These are phyloP conservation scores for Chondrostereum purpureum DNA, from an alignment of 1,284 basidiomycete species.

Conservation along the genomic window DNA sequence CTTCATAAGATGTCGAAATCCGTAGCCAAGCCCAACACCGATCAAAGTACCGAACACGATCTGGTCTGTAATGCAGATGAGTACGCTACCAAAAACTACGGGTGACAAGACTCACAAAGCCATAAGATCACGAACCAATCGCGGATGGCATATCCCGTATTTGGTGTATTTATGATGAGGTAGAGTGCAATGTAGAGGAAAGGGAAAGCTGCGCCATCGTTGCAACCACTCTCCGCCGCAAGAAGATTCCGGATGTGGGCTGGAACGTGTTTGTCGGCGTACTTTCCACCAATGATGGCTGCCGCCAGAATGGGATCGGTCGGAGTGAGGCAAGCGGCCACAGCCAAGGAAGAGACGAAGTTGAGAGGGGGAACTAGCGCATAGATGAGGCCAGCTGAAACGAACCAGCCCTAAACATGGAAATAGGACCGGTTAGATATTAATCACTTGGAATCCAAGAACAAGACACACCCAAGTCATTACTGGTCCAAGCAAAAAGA, in stretches of 20 bases:
- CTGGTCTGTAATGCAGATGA: conserved; percentile 9
- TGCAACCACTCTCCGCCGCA: conserved; percentile 89
- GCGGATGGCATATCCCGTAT: conserved; percentile 61
- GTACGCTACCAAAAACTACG: neutral
- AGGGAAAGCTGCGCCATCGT: conserved; percentile 94
- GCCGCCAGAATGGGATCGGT: conserved; percentile 93
- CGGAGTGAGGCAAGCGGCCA: conserved; percentile 92
- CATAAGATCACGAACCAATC: conserved; percentile 84
- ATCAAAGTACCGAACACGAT: conserved; percentile 12
- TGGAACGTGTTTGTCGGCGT: conserved; percentile 97
- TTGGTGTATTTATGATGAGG: conserved; percentile 63
- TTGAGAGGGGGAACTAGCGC: conserved; percentile 81
- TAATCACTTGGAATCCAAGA: neutral
- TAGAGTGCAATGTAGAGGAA: conserved; percentile 94
- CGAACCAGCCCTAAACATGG: conserved; percentile 87
- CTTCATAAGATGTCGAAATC: conserved; percentile 90
- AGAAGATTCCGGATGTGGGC: conserved; percentile 86
- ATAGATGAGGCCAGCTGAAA: conserved; percentile 85
- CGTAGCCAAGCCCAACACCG: conserved; percentile 21
- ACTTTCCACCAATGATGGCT: conserved; percentile 92
- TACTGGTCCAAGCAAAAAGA: conserved; percentile 82
- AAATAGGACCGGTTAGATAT: conserved; percentile 8
- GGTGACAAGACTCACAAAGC: conserved; percentile 58
- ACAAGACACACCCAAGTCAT: conserved; percentile 74
- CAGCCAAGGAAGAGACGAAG: conserved; percentile 82